Conservation (phyloP, 208 protist genomes). For the Porcisia hertigi region DNA sequence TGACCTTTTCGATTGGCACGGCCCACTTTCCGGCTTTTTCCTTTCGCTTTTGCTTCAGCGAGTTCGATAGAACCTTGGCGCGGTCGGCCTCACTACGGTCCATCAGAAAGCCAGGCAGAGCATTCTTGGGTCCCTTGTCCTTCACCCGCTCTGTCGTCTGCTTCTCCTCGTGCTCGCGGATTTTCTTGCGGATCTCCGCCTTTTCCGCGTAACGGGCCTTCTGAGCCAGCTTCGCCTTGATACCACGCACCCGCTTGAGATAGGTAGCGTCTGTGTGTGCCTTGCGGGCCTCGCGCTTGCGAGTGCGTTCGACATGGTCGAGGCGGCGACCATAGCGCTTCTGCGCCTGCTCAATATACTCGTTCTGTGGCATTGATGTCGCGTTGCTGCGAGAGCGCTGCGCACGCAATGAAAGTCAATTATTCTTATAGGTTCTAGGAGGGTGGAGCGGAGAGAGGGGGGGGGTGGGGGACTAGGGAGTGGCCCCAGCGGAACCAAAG, state of each 20-base stretch:
- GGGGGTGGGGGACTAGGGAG: not conserved
- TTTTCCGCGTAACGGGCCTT: slow-evolving; percentile 99
- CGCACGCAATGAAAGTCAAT: not conserved
- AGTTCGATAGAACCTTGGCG: slow-evolving; percentile 99
- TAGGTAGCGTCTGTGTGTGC: slow-evolving; percentile 94
- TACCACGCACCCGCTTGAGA: slow-evolving; percentile 95
- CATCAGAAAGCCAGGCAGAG: slow-evolving; percentile 99
- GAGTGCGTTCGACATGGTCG: slow-evolving; percentile 97
- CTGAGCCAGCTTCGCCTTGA: slow-evolving; percentile 98
- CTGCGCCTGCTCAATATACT: slow-evolving; percentile 98
- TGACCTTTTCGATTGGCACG: slow-evolving; percentile 99
- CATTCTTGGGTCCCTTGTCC: slow-evolving; percentile 93
- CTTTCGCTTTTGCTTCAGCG: slow-evolving; percentile 99
- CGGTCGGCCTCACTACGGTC: slow-evolving; percentile 97
- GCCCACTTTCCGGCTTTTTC: slow-evolving; percentile 99
- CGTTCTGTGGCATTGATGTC: slow-evolving; percentile 96
- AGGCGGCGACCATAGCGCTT: slow-evolving; percentile 98
- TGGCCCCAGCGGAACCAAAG: not conserved
- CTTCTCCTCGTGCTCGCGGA: slow-evolving; percentile 98
- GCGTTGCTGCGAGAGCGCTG: slow-evolving; percentile 5
- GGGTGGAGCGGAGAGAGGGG: slow-evolving; percentile 4
- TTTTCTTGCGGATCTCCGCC: slow-evolving; percentile 99
- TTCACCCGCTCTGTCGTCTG: slow-evolving; percentile 94
- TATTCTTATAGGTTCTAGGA: too few relatives aligned
- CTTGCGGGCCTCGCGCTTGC: slow-evolving; percentile 98